These are phyloP conservation scores for Mortierella sp. DNA, from an alignment of 371 early-diverging fungal species.

Conservation along the genomic window DNA sequence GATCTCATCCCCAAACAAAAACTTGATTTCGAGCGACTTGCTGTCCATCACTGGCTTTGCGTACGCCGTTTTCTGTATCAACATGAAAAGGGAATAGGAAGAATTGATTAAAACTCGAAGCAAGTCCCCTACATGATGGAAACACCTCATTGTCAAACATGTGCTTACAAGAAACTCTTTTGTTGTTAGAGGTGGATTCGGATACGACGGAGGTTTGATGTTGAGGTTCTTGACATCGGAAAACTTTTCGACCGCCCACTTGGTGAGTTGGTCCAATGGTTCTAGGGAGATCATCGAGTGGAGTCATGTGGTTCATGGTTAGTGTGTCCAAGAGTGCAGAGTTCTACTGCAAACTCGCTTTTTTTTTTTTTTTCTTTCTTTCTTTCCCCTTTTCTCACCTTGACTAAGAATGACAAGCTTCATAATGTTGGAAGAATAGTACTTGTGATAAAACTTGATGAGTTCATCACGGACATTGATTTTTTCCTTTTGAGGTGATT, in stretches of 20 bases:
- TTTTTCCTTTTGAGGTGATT: slow-evolving; percentile 71
- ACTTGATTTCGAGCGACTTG: slow-evolving; percentile 77
- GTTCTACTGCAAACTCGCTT: not conserved
- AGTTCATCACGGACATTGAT: slow-evolving; percentile 83
- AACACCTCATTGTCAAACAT: not conserved
- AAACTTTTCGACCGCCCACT: slow-evolving; percentile 85
- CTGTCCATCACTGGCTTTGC: slow-evolving; percentile 86
- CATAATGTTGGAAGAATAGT: slow-evolving; percentile 96
- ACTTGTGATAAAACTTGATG: slow-evolving; percentile 85
- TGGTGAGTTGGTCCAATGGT: slow-evolving; percentile 80
- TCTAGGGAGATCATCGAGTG: slow-evolving; percentile 58
- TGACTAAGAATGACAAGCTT: slow-evolving; percentile 88
- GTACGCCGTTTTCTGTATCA: slow-evolving; percentile 66
- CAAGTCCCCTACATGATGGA: not conserved
- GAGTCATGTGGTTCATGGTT: not conserved
- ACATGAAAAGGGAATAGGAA: not conserved
- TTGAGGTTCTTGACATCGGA: slow-evolving; percentile 74
- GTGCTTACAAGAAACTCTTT: slow-evolving; percentile 71
- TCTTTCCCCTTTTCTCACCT: slow-evolving; percentile 54
- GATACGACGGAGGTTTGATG: slow-evolving; percentile 71
- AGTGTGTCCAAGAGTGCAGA: not conserved
- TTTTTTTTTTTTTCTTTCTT: not conserved
- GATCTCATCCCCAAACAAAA: slow-evolving; percentile 82
- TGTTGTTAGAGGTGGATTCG: slow-evolving; percentile 75
- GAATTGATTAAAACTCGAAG: not conserved